phyloP scores from a whole-genome alignment of 371 early-diverging fungal genomes.

The Dichotomocladium elegans region DNA sequence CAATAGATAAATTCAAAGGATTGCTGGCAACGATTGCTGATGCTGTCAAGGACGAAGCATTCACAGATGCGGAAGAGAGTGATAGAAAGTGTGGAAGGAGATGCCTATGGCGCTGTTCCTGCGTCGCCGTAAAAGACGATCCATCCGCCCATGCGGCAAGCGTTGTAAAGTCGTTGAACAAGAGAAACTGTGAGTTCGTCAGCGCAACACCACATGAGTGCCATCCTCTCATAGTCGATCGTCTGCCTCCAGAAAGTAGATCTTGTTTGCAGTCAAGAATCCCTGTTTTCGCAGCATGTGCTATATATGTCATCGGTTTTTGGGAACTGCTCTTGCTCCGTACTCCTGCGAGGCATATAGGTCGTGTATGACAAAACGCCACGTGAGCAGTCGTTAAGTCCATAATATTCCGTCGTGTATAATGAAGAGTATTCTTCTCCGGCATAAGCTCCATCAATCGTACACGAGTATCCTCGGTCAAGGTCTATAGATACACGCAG shows the following conservation, averaged over 20 bases:
- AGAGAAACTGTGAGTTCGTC: constrained; percentile 72
- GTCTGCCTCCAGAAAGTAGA: constrained; percentile 59
- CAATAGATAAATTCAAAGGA: background rate
- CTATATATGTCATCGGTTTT: constrained; percentile 47
- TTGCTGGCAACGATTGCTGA: background rate
- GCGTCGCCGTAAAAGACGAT: constrained; percentile 1
- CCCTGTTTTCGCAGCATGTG: constrained; percentile 69
- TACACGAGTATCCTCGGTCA: constrained; percentile 25
- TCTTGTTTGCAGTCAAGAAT: constrained; percentile 71
- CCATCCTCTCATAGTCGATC: constrained; percentile 69
- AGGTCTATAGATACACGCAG: too few species aligned
- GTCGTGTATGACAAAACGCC: constrained; percentile 33
- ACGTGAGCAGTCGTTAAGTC: constrained; percentile 29
- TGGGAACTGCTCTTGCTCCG: too few species aligned
- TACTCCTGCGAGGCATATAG: constrained; percentile 41
- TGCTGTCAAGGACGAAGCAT: background rate
- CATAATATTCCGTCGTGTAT: constrained; percentile 21
- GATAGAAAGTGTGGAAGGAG: constrained; percentile 1
- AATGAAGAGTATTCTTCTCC: constrained; percentile 30
- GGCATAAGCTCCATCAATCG: constrained; percentile 39
- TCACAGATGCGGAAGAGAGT: background rate
- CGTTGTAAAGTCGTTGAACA: constrained; percentile 55
- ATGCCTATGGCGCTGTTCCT: background rate
- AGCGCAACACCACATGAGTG: constrained; percentile 70
- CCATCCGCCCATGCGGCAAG: constrained; percentile 40